A percentile compares a stretch with the other conserved stretches of the same genome.
These are phyloP conservation scores for Yamadazyma jaroonii DNA, from an alignment of 1,139 yeast species.

Conservation along the genomic window DNA sequence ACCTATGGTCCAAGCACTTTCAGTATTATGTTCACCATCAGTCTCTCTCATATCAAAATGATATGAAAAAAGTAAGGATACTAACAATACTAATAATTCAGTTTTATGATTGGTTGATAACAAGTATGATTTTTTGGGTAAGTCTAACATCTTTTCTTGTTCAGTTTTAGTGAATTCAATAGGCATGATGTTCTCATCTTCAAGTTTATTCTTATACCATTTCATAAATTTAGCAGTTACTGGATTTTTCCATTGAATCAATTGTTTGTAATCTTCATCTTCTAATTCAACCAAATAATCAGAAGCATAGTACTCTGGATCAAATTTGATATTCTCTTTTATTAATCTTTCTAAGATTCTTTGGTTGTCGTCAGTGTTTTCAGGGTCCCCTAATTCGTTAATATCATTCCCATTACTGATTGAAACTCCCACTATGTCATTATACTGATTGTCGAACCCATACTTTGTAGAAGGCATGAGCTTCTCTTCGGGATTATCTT, in stretches of 20 bases:
- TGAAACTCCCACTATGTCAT: slow-evolving; percentile 61
- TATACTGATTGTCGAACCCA: slow-evolving; percentile 76
- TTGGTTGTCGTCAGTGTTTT: slow-evolving; percentile 51
- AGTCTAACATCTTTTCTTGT: slow-evolving; percentile 60
- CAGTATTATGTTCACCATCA: slow-evolving; percentile 76
- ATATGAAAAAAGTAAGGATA: slow-evolving; percentile 69
- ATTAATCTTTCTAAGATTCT: slow-evolving; percentile 63
- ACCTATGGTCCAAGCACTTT: slow-evolving; percentile 94
- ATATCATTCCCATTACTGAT: slow-evolving; percentile 83
- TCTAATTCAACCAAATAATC: slow-evolving; percentile 60
- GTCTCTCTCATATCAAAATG: slow-evolving; percentile 74
- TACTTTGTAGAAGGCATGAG: slow-evolving; percentile 39
- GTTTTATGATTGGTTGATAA: slow-evolving; percentile 45
- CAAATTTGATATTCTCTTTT: slow-evolving; percentile 77
- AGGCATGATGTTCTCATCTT: slow-evolving; percentile 27
- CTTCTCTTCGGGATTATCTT: slow-evolving; percentile 13
- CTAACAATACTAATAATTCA: slow-evolving; percentile 54
- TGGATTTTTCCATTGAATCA: slow-evolving; percentile 61
- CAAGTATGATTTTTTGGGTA: slow-evolving; percentile 65
- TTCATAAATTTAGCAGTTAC: slow-evolving; percentile 38
- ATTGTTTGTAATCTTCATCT: slow-evolving; percentile 49
- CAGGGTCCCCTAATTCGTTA: slow-evolving; percentile 83
- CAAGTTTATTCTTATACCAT: slow-evolving; percentile 42
- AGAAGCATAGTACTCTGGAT: slow-evolving; percentile 84
- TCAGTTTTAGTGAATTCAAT: slow-evolving; percentile 59